phyloP scores from a whole-genome alignment of 495 filamentous ascomycete species.

The Neurospora sp. region DNA sequence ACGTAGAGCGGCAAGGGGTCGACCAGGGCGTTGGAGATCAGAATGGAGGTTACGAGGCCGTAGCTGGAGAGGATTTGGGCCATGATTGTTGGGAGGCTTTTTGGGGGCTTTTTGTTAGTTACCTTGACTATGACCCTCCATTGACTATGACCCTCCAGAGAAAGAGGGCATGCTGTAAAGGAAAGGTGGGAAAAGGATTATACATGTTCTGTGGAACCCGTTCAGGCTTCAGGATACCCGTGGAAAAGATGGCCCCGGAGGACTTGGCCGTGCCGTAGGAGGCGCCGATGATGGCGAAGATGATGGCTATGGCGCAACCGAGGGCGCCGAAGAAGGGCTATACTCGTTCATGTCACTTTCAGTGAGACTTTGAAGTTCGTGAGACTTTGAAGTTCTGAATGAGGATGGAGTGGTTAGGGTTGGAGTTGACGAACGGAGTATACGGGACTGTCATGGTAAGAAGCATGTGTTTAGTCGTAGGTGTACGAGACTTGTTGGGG shows the following conservation, averaged over 20 bases:
- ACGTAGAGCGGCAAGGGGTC: slow-evolving; percentile 39
- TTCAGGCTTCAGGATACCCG: slow-evolving; percentile 48
- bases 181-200: background rate
- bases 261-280: slow-evolving; percentile 85
- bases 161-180: too few species aligned
- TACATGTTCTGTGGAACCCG: slow-evolving; percentile 69
- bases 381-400: too few species aligned
- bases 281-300: slow-evolving; percentile 63
- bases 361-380: background rate
- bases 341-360: slow-evolving; percentile 6
- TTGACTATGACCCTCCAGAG: too few species aligned
- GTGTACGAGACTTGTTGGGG: too few species aligned
- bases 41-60: slow-evolving; percentile 38
- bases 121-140: too few species aligned
- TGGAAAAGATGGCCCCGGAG: slow-evolving; percentile 71
- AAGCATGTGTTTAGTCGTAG: slow-evolving; percentile 3
- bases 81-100: slow-evolving; percentile 56
- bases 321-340: slow-evolving; percentile 38
- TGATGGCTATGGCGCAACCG: slow-evolving; percentile 52
- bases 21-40: slow-evolving; percentile 32
- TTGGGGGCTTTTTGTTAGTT: background rate
- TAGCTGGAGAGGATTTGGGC: slow-evolving; percentile 66
- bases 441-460: slow-evolving; percentile 23
- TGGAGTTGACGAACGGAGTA: slow-evolving; percentile 27
- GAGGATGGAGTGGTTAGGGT: background rate